Percentiles rank a stretch among this genome's conserved stretches.
Conservation (phyloP, 495 filamentous ascomycete species). For the Gamarada debralockiae region DNA sequence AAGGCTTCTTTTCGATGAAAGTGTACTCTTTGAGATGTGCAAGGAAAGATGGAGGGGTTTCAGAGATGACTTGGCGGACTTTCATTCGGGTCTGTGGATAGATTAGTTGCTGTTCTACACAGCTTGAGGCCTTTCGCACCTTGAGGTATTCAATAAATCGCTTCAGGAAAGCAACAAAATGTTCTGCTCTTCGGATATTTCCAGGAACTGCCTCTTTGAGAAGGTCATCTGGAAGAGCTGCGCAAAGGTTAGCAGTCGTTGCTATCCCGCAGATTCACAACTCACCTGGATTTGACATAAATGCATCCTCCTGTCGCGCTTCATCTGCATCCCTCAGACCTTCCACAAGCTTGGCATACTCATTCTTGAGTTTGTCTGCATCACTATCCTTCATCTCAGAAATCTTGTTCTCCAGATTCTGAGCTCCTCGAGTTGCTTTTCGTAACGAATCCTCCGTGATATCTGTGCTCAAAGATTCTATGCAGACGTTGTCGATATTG, state of each 20-base stretch:
- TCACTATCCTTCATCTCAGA: slow-evolving; percentile 90
- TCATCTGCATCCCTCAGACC: slow-evolving; percentile 85
- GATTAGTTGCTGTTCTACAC: not conserved
- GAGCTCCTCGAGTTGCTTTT: slow-evolving; percentile 82
- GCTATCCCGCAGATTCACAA: slow-evolving; percentile 13
- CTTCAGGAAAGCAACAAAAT: slow-evolving; percentile 93
- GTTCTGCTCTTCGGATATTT: slow-evolving; percentile 93
- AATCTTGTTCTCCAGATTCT: slow-evolving; percentile 86
- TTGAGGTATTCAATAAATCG: slow-evolving; percentile 98
- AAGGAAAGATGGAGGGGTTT: slow-evolving; percentile 92
- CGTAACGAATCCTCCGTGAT: slow-evolving; percentile 90
- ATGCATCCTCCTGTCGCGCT: slow-evolving; percentile 85
- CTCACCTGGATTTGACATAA: slow-evolving; percentile 86
- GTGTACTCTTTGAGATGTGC: slow-evolving; percentile 91
- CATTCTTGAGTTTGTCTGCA: slow-evolving; percentile 85
- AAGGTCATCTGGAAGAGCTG: slow-evolving; percentile 72
- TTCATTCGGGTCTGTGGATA: slow-evolving; percentile 80
- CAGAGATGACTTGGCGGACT: slow-evolving; percentile 92
- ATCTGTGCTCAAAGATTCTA: slow-evolving; percentile 95
- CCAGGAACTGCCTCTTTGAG: slow-evolving; percentile 93
- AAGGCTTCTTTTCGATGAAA: slow-evolving; percentile 94
- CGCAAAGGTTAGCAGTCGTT: not conserved
- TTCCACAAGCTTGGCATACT: slow-evolving; percentile 95
- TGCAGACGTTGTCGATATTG: slow-evolving; percentile 99
- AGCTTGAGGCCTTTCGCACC: slow-evolving; percentile 27